These are phyloP conservation scores for Chrysoporthe deuterocubensis DNA, from an alignment of 2,329 filamentous ascomycete species.

Conservation along the genomic window DNA sequence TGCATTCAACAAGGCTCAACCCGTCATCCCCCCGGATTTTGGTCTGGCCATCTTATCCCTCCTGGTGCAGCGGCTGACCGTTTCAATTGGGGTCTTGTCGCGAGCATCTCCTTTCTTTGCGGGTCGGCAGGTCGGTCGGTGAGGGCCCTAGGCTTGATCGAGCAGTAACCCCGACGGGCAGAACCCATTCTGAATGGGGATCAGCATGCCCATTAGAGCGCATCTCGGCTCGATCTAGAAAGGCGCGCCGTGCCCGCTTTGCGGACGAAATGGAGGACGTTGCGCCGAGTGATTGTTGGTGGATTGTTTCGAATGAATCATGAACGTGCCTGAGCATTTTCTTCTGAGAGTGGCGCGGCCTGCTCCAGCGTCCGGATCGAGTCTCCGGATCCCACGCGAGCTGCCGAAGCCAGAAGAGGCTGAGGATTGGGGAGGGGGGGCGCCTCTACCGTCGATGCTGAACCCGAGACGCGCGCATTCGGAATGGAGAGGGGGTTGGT, in stretches of 20 bases:
- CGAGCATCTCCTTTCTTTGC: slow-evolving; percentile 27
- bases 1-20: slow-evolving; percentile 22
- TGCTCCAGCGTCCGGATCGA: slow-evolving; percentile 1
- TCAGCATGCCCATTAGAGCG: slow-evolving; percentile 35
- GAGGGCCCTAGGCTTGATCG: slow-evolving; percentile 40
- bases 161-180: slow-evolving; percentile 43
- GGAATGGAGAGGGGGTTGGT: neutral
- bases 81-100: slow-evolving; percentile 27
- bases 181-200: slow-evolving; percentile 41
- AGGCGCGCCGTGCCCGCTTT: slow-evolving; percentile 32
- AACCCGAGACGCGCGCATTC: slow-evolving; percentile 18
- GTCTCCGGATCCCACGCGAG: neutral
- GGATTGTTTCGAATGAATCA: slow-evolving; percentile 13
- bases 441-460: slow-evolving; percentile 12
- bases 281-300: slow-evolving; percentile 20
- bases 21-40: slow-evolving; percentile 19
- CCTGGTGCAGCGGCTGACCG: slow-evolving; percentile 19
- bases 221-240: slow-evolving; percentile 42
- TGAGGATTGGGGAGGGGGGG: neutral
- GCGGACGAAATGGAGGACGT: slow-evolving; percentile 27
- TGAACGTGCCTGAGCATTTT: slow-evolving; percentile 15
- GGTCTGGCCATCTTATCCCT: slow-evolving; percentile 22
- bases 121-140: slow-evolving; percentile 26
- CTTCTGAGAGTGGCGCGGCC: slow-evolving; percentile 13
- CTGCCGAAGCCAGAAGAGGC: slow-evolving; percentile 1